Conservation (phyloP, 345 rosid species). For the Sonneratia alba region DNA sequence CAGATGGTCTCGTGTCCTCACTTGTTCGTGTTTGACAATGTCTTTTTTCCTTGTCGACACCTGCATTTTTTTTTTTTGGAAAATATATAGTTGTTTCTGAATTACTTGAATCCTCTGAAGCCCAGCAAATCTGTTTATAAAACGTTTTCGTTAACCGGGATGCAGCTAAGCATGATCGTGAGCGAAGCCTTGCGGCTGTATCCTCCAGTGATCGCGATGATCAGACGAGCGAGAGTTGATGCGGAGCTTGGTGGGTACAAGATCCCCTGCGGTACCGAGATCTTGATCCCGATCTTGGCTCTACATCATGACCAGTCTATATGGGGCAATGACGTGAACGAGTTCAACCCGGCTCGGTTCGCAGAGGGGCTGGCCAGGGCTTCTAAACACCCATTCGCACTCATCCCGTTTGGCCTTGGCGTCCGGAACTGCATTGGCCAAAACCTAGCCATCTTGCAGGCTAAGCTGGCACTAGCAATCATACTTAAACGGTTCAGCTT, state of each 20-base stretch:
- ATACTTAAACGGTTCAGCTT: slow-evolving; percentile 61
- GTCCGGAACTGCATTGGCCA: slow-evolving; percentile 69
- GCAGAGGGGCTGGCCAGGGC: slow-evolving; percentile 62
- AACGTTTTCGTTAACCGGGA: background rate
- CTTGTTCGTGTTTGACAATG: background rate
- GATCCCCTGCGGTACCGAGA: slow-evolving; percentile 64
- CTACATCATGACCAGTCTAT: slow-evolving; percentile 62
- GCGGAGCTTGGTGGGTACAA: slow-evolving; percentile 59
- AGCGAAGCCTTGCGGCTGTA: slow-evolving; percentile 59
- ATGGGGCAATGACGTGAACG: slow-evolving; percentile 76
- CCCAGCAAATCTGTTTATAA: background rate
- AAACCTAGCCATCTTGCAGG: slow-evolving; percentile 67
- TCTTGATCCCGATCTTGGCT: slow-evolving; percentile 58
- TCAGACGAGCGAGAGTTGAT: slow-evolving; percentile 48
- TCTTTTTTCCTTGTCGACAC: background rate
- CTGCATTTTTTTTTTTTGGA: too few species aligned
- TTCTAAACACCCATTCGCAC: slow-evolving; percentile 57
- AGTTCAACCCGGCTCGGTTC: slow-evolving; percentile 72
- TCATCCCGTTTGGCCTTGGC: slow-evolving; percentile 75
- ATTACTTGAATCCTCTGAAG: too few species aligned
- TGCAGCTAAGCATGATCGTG: slow-evolving; percentile 55
- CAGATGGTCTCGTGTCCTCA: background rate
- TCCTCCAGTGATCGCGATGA: slow-evolving; percentile 67
- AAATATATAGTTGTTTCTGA: too few species aligned
- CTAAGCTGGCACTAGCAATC: slow-evolving; percentile 50